These are phyloP conservation scores for Mortierella sp. DNA, from an alignment of 371 early-diverging fungal genomes.

Conservation along the genomic window DNA sequence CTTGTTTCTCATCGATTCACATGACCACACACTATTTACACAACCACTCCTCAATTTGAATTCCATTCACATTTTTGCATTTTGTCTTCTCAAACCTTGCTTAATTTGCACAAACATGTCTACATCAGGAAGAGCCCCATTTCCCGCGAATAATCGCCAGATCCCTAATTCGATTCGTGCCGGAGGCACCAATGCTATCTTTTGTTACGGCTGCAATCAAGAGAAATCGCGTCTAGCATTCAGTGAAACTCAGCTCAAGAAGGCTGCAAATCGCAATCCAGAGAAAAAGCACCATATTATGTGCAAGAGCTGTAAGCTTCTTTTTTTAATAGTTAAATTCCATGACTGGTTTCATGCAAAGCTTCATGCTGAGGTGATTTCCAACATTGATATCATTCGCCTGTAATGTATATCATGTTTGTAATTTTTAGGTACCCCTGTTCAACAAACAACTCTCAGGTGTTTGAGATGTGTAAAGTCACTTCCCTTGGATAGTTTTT, in stretches of 20 bases:
- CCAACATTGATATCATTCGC: no score
- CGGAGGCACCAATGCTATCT: constrained; percentile 11
- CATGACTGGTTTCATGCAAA: no score
- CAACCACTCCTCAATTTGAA: no score
- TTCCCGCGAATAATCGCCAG: constrained; percentile 46
- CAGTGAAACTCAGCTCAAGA: constrained; percentile 47
- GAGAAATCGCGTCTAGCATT: constrained; percentile 36
- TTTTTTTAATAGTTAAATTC: background rate
- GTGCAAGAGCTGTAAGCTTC: constrained; percentile 42
- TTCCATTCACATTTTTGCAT: background rate
- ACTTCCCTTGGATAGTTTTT: constrained; percentile 23
- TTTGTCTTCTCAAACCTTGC: no score
- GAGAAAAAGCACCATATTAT: constrained; percentile 32
- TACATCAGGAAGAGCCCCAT: constrained; percentile 15
- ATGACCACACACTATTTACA: no score
- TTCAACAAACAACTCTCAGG: constrained; percentile 27
- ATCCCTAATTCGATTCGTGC: constrained; percentile 7
- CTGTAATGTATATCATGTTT: background rate
- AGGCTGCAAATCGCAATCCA: constrained; percentile 20
- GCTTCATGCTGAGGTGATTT: no score
- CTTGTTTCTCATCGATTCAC: no score
- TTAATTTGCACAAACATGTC: constrained; percentile 9
- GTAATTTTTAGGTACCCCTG: constrained; percentile 31
- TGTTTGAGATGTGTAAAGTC: constrained; percentile 30
- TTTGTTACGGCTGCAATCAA: constrained; percentile 41